Base-by-base conservation (phyloP, 2,329 filamentous ascomycete genomes). In the Colletotrichum cereale region DNA sequence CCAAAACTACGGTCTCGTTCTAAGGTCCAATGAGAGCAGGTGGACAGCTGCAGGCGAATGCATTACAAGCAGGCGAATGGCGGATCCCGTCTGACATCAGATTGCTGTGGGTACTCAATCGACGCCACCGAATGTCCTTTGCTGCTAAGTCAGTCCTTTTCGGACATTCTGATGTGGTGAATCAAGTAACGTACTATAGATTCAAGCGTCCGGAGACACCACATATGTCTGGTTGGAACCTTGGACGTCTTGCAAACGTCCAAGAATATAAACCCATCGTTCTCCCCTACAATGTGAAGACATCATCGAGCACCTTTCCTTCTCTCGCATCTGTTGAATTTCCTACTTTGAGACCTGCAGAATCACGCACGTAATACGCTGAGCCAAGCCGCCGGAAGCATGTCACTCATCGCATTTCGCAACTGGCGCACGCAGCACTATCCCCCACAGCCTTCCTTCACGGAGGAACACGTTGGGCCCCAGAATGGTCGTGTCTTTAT, bases 401-500 rank as follows among this genome's bases (percentile, higher is more conserved):
- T 62, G 60, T 50, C 60, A 8, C 60, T 62, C 16, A 31, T 47
- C 10, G 8, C n/a, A 8, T 29, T 52, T 5, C 60, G 16, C 31
- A 67, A 67, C 36, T 31, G 44, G 64, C 38, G 21, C 42, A 65
- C 70, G 14, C 70, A 72, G 48, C 40, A 42, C 34, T 67, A 73
- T 1, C 78, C 78, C 10, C 78, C 77, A 1, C 65, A 69, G 60
- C 75, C 80, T 1, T 74, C 74, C 0, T 74, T 78, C 26, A 79
- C 74, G 2, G 77, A 80, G 16, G 62, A 61, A 3, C 68, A 79
- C 68, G 66, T 81, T 5, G 62, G 74, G 1, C n/a, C 68, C 12
- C 78, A 80, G 40, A 53, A 71, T 16, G 79, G 76, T 6, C 75
- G 75, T 31, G 79, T 82, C 1, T 82, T 82, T 53, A 84, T 90